Evolutionary conservation across 2,329 filamentous ascomycete species (phyloP).

Genomic region (Colletotrichum paranaense): DNA sequence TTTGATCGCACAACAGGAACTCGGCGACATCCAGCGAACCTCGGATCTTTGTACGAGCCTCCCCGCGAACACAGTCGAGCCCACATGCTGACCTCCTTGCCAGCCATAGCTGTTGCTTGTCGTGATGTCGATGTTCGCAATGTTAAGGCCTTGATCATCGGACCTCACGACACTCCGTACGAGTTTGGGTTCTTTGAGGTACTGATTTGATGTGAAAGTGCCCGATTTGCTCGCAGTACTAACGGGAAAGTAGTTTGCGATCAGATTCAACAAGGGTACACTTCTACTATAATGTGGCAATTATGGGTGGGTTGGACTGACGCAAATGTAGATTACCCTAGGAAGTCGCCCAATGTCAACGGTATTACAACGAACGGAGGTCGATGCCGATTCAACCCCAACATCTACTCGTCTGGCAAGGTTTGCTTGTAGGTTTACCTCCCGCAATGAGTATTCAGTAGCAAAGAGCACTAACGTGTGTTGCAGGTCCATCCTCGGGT

Average conservation of each 20-base stretch:
- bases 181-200: constrained; percentile 98
- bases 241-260: constrained; percentile 69
- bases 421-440: constrained; percentile 81
- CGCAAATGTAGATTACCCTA: constrained; percentile 79
- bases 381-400: constrained; percentile 92
- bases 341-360: constrained; percentile 69
- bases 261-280: constrained; percentile 80
- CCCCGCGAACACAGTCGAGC: neutral
- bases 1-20: constrained; percentile 68
- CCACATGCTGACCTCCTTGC: constrained; percentile 22
- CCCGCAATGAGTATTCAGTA: neutral
- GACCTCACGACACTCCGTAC: constrained; percentile 93
- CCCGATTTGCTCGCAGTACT: constrained; percentile 37
- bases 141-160: constrained; percentile 88
- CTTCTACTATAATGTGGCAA: neutral
- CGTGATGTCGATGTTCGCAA: constrained; percentile 89
- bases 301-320: neutral
- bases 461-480: neutral
- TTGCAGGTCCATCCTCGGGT: constrained; percentile 85
- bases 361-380: constrained; percentile 91
- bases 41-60: constrained; percentile 79
- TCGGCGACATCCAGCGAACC: constrained; percentile 85
- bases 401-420: constrained; percentile 92
- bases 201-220: constrained; percentile 39
- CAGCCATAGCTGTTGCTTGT: constrained; percentile 88